Base-by-base conservation (phyloP, 2,329 filamentous ascomycete genomes). In the Penicillium occitanis region DNA sequence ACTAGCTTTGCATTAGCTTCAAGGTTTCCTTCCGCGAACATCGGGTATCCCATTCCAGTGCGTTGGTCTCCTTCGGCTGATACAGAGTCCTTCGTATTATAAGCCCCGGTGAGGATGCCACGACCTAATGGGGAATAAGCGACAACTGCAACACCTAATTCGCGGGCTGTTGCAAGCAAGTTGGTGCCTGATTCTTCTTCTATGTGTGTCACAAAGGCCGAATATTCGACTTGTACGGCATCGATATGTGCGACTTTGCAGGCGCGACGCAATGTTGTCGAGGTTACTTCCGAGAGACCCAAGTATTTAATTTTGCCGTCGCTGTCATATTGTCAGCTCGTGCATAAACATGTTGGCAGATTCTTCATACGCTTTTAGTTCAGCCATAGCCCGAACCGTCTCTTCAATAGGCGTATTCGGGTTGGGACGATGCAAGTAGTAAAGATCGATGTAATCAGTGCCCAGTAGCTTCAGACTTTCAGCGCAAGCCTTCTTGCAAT, bases 211-310 rank as follows among this genome's bases (percentile, higher is more conserved):
- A 76, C 76, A 69, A 85, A 85, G 0, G 81, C 79, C 2, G 78
- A 82, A 73, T 84, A 86, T 69, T 86, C 85, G 58, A 85, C 78
- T 74, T 87, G 84, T n/a, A 84, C 81, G 8, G 81, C 82, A 4
- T 80, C 75, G 63, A 88, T 82, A 5, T 79, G 83, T 65, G 82
- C 78, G 3, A 87, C 75, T 14, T 76, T 77, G 71, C 75, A 71
- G 4, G 86, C 85, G 19, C 84, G 79, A 5, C 81, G 80, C 42
- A 87, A 78, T 0, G 84, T 83, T 7, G 76, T 73, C 4, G 83
- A 80, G 30, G 78, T 81, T 64, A 82, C 80, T 69, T 84, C 83
- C 13, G 78, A 82, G 6, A 87, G 73, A 1, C 84, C 84, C 2
- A 87, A 75, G 69, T 85, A 77, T 55, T 78, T 78, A 70, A 87